These are phyloP conservation scores for Termitomyces sp. DNA, from an alignment of 768 basidiomycete genomes.

Conservation along the genomic window DNA sequence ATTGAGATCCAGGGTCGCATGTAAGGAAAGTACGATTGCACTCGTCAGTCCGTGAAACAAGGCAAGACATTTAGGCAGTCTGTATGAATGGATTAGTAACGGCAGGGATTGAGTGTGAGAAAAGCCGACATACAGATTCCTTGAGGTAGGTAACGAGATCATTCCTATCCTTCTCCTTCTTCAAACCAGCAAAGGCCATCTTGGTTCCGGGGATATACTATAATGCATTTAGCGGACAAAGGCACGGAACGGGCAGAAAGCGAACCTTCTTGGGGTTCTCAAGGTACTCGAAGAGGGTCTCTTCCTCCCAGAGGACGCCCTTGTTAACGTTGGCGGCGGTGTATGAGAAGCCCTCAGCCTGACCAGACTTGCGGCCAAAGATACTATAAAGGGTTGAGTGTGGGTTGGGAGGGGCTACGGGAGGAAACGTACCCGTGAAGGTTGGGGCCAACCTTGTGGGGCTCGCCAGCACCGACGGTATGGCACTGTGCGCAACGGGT, in stretches of 20 bases:
- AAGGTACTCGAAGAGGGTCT: slow-evolving; percentile 92
- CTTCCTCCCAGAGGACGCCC: slow-evolving; percentile 79
- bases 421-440: slow-evolving; percentile 69
- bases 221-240: background rate
- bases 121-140: slow-evolving; percentile 49
- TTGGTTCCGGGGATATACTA: slow-evolving; percentile 96
- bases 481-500: slow-evolving; percentile 95
- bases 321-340: slow-evolving; percentile 96
- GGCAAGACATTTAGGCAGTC: slow-evolving; percentile 3
- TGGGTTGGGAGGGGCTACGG: background rate
- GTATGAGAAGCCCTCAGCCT: slow-evolving; percentile 83
- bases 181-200: slow-evolving; percentile 98
- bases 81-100: background rate
- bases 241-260: background rate
- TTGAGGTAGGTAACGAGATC: slow-evolving; percentile 88
- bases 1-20: background rate
- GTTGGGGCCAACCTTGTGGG: slow-evolving; percentile 93
- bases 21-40: background rate
- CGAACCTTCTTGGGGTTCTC: slow-evolving; percentile 95
- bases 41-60: background rate
- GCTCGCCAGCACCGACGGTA: slow-evolving; percentile 71
- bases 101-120: background rate
- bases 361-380: slow-evolving; percentile 84
- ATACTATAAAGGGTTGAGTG: slow-evolving; percentile 38
- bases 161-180: slow-evolving; percentile 97